phyloP scores from a whole-genome alignment of 768 basidiomycete genomes.

The Rhodotorula taiwanensis region DNA sequence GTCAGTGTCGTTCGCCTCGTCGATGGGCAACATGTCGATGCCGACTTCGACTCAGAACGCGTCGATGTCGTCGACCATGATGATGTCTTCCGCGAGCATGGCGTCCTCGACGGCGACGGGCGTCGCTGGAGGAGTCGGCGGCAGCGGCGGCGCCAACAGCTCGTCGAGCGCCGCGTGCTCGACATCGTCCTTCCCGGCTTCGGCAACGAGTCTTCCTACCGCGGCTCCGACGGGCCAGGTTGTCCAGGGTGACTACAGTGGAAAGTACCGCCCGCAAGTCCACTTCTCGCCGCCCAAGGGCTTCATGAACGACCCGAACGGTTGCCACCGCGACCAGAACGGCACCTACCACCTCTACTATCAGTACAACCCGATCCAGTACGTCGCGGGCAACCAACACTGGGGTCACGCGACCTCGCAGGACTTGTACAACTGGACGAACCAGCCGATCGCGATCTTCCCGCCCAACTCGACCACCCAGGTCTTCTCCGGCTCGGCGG shows the following conservation, averaged over 20 bases:
- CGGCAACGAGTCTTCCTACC: not conserved
- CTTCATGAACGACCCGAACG: constrained; percentile 22
- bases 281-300: constrained; percentile 42
- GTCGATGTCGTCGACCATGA: too few relatives aligned
- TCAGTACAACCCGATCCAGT: constrained; percentile 40
- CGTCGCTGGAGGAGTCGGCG: too few relatives aligned
- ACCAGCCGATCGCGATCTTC: constrained; percentile 42
- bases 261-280: constrained; percentile 38
- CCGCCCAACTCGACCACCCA: constrained; percentile 34
- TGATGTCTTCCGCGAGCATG: too few relatives aligned
- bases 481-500: constrained; percentile 40
- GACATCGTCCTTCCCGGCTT: too few relatives aligned
- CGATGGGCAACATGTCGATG: too few relatives aligned
- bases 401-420: constrained; percentile 44
- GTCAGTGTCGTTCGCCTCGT: too few relatives aligned
- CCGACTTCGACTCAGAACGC: too few relatives aligned
- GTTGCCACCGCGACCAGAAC: constrained; percentile 15
- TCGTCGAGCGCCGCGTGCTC: too few relatives aligned
- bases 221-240: constrained; percentile 22
- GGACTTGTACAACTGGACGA: constrained; percentile 42
- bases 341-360: constrained; percentile 43
- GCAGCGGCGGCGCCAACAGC: too few relatives aligned
- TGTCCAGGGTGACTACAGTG: constrained; percentile 40
- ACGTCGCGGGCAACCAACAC: constrained; percentile 41
- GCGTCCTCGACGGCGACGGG: too few relatives aligned